Percentiles rank a stretch among this genome's conserved stretches.
Evolutionary conservation across 2,329 filamentous ascomycete species (phyloP).

Genomic region (Sphaerulina populicola): DNA sequence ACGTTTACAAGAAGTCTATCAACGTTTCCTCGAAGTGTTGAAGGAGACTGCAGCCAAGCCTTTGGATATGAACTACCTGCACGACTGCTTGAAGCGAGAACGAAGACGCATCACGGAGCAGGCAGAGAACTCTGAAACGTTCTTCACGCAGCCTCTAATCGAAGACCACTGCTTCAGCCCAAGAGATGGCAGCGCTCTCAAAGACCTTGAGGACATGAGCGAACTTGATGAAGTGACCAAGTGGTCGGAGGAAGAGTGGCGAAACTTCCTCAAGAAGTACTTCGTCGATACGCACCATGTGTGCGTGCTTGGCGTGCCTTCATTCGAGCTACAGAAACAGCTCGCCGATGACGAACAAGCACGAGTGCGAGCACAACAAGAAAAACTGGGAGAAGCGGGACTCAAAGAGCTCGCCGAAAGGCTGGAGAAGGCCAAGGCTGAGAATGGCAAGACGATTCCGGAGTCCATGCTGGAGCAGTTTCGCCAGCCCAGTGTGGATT

Average conservation of each 20-base stretch:
- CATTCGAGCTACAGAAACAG: constrained; percentile 66
- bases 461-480: constrained; percentile 71
- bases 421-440: constrained; percentile 72
- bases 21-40: constrained; percentile 74
- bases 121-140: constrained; percentile 70
- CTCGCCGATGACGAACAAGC: constrained; percentile 74
- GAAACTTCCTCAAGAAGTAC: constrained; percentile 71
- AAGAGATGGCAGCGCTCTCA: constrained; percentile 58
- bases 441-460: constrained; percentile 84
- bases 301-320: constrained; percentile 81
- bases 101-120: constrained; percentile 73
- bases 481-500: constrained; percentile 73
- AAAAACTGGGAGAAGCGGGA: constrained; percentile 72
- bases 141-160: constrained; percentile 79
- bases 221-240: constrained; percentile 60
- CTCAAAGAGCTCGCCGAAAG: constrained; percentile 64
- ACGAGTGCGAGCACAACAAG: constrained; percentile 68
- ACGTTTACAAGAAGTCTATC: constrained; percentile 74
- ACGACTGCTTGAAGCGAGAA: constrained; percentile 76
- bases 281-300: constrained; percentile 77
- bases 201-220: constrained; percentile 35
- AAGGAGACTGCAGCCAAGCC: constrained; percentile 70
- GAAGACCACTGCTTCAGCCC: constrained; percentile 86
- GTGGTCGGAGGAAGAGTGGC: constrained; percentile 83
- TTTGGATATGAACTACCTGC: constrained; percentile 82